These are phyloP conservation scores for Physaria fendleri DNA, from an alignment of 345 rosid genomes.

Conservation along the genomic window DNA sequence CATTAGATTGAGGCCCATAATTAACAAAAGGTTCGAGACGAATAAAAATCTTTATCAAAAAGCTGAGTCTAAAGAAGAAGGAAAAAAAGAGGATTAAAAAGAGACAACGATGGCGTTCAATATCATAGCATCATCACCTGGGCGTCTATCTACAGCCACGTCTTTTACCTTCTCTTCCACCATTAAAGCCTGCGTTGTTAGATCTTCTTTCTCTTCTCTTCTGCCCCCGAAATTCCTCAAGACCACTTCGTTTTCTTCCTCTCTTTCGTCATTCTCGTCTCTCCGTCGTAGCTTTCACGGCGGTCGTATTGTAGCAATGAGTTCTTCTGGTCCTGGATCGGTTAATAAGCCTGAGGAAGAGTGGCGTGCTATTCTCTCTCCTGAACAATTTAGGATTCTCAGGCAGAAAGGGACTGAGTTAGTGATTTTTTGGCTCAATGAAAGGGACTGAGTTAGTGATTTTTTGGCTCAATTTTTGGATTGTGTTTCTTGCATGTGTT, in stretches of 20 bases:
- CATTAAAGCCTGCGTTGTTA: constrained; percentile 10
- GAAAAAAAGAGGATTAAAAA: not conserved
- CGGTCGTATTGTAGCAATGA: constrained; percentile 46
- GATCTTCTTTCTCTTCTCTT: constrained; percentile 7
- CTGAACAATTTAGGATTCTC: constrained; percentile 75
- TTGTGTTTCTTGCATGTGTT: not conserved
- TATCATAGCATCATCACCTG: constrained; percentile 23
- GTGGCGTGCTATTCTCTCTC: constrained; percentile 81
- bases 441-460: constrained; percentile 81
- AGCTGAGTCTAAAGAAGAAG: not conserved
- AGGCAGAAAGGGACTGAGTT: constrained; percentile 91
- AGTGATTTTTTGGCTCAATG: constrained; percentile 21
- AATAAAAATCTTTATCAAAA: too few species aligned
- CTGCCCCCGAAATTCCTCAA: not conserved
- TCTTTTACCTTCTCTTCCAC: constrained; percentile 17
- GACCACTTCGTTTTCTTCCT: not conserved
- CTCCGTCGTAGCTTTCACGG: constrained; percentile 38
- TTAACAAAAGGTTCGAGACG: too few species aligned
- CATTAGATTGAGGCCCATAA: too few species aligned
- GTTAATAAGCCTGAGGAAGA: constrained; percentile 78
- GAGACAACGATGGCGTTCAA: constrained; percentile 34
- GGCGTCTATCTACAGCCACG: constrained; percentile 34
- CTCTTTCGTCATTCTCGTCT: constrained; percentile 19
- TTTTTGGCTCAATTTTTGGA: not conserved
- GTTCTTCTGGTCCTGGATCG: constrained; percentile 42